These are phyloP conservation scores for Aspergillus terreus DNA, from an alignment of 2,329 filamentous ascomycete genomes.

Conservation along the genomic window DNA sequence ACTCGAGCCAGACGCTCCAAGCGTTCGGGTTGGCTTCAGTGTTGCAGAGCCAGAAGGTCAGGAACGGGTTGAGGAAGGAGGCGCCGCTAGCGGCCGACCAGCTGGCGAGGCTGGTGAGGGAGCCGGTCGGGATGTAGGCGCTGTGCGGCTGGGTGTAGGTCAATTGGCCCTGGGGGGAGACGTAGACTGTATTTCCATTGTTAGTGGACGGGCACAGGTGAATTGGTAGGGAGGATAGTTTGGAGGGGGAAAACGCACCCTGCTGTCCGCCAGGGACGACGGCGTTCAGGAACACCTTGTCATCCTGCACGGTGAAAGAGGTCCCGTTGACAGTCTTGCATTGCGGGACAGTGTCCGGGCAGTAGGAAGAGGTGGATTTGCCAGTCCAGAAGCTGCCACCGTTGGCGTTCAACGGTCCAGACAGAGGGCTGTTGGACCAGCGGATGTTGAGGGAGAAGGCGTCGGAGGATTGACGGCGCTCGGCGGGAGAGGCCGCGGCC, in stretches of 20 bases:
- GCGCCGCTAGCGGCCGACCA: background rate
- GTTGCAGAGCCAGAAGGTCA: constrained; percentile 5
- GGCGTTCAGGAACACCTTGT: constrained; percentile 3
- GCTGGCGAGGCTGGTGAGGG: constrained; percentile 1
- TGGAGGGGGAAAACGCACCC: background rate
- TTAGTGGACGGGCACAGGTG: background rate
- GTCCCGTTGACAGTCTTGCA: constrained; percentile 2
- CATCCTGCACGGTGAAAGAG: constrained; percentile 1
- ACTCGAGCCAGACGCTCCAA: constrained; percentile 4
- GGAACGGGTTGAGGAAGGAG: constrained; percentile 5
- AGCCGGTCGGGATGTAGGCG: constrained; percentile 2
- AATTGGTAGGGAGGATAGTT: too few relatives aligned
- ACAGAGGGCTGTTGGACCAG: constrained; percentile 7
- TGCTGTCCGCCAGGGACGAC: constrained; percentile 8
- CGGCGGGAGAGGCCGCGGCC: background rate
- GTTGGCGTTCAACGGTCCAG: constrained; percentile 3
- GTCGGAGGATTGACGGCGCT: background rate
- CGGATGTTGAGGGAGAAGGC: constrained; percentile 8
- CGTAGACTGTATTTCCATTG: background rate
- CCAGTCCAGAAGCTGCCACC: constrained; percentile 4
- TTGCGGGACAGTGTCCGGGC: constrained; percentile 1
- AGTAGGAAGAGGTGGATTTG: background rate
- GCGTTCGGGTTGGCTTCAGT: background rate
- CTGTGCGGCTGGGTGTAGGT: constrained; percentile 6
- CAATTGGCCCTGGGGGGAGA: constrained; percentile 3